Evolutionary conservation across 1,139 yeast species (phyloP).

Genomic region (Pichia sp.): DNA sequence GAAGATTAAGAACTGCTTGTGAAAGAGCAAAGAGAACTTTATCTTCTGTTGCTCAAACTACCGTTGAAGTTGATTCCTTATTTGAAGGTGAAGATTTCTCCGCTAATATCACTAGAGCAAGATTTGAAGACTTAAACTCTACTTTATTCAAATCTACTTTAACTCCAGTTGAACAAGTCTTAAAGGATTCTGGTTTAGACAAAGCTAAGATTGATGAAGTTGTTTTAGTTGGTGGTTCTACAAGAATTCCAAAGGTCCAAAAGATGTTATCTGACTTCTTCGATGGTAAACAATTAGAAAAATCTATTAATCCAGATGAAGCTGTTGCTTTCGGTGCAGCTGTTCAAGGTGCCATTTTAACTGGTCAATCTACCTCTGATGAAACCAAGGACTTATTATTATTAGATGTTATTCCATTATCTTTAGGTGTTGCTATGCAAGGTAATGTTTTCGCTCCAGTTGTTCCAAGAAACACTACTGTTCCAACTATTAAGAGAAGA

Average conservation of each 20-base stretch:
- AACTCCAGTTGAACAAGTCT: conserved; percentile 81
- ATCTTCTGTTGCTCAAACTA: conserved; percentile 80
- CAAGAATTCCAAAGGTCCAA: conserved; percentile 92
- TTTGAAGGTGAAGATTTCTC: conserved; percentile 77
- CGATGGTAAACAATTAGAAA: conserved; percentile 86
- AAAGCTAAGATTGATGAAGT: conserved; percentile 79
- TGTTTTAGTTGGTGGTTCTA: conserved; percentile 87
- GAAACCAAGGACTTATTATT: conserved; percentile 96
- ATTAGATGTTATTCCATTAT: conserved; percentile 97
- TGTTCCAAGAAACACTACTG: conserved; percentile 99
- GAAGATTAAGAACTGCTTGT: conserved; percentile 87
- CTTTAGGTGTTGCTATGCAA: conserved; percentile 99
- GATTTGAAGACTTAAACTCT: conserved; percentile 85
- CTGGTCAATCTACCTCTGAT: conserved; percentile 89
- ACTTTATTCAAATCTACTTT: conserved; percentile 78
- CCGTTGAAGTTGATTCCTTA: conserved; percentile 79
- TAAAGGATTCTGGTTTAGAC: conserved; percentile 73
- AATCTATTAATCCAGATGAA: conserved; percentile 98
- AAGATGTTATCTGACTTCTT: conserved; percentile 80
- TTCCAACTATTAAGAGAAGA: conserved; percentile 99
- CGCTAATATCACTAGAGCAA: conserved; percentile 80
- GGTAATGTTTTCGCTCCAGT: conserved; percentile 99
- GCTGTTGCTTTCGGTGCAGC: conserved; percentile 99
- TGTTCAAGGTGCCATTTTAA: conserved; percentile 97
- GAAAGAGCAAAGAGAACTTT: conserved; percentile 90